Evolutionary conservation across 192 early-diverging fungal species (phyloP).

Genomic region (Pilobolus umbonatus): DNA sequence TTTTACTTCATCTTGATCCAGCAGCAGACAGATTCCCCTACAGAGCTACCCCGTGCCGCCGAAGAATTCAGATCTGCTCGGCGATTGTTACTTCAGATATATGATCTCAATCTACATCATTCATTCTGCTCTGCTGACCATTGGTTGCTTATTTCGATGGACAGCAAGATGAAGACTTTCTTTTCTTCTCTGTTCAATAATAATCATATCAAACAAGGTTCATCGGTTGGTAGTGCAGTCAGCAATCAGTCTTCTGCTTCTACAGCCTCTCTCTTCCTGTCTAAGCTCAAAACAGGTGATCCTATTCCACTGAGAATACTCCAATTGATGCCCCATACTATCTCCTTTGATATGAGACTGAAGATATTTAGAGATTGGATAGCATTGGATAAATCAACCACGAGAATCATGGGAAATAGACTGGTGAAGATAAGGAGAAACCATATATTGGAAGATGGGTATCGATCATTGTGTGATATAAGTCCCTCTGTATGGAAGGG

Average conservation of each 20-base stretch:
- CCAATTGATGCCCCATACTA: constrained; percentile 79
- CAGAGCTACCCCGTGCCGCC: constrained; percentile 11
- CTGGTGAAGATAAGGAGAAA: constrained; percentile 55
- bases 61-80: constrained; percentile 42
- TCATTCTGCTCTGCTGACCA: constrained; percentile 54
- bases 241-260: constrained; percentile 12
- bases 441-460: constrained; percentile 72
- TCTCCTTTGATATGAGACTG: constrained; percentile 83
- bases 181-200: constrained; percentile 26
- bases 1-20: constrained; percentile 59
- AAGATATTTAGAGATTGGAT: constrained; percentile 80
- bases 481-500: constrained; percentile 39
- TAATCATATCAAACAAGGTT: not conserved
- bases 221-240: not conserved
- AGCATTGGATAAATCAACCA: constrained; percentile 47
- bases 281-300: constrained; percentile 36
- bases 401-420: constrained; percentile 11
- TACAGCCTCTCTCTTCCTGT: constrained; percentile 37
- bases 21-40: constrained; percentile 17
- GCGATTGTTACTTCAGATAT: constrained; percentile 65
- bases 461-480: constrained; percentile 43
- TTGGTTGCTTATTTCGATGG: constrained; percentile 52
- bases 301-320: constrained; percentile 56
- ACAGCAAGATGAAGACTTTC: constrained; percentile 13
- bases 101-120: constrained; percentile 54